These are phyloP conservation scores for Podospora pseudopauciseta DNA, from an alignment of 495 filamentous ascomycete genomes.

Conservation along the genomic window DNA sequence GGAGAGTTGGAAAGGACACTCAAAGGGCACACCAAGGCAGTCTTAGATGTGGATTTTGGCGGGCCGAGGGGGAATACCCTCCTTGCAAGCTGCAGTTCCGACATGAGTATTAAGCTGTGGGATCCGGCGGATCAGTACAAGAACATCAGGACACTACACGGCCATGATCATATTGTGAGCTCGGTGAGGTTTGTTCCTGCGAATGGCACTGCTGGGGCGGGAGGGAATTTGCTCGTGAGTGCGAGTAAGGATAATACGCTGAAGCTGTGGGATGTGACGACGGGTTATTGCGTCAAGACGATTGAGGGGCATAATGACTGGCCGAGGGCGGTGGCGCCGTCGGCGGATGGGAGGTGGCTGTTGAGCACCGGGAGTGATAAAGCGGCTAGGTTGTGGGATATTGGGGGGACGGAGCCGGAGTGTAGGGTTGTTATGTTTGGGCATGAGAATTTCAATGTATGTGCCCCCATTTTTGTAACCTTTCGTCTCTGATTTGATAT, in stretches of 20 bases:
- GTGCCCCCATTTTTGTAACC: background rate
- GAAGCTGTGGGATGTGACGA: conserved; percentile 83
- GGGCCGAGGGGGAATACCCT: conserved; percentile 72
- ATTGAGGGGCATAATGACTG: conserved; percentile 73
- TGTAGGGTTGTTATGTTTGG: conserved; percentile 73
- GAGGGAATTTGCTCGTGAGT: conserved; percentile 72
- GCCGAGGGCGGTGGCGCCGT: conserved; percentile 76
- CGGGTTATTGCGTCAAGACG: conserved; percentile 82
- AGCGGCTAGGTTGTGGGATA: conserved; percentile 77
- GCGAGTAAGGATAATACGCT: conserved; percentile 75
- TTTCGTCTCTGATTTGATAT: background rate
- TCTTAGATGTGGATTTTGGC: conserved; percentile 84
- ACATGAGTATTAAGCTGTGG: conserved; percentile 91
- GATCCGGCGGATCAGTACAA: conserved; percentile 92
- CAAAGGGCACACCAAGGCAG: conserved; percentile 85
- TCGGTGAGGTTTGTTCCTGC: conserved; percentile 76
- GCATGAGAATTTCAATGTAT: conserved; percentile 62
- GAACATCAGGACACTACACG: conserved; percentile 83
- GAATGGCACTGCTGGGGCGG: conserved; percentile 20
- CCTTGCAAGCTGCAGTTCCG: conserved; percentile 77
- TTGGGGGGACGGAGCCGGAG: conserved; percentile 58
- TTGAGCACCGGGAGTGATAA: conserved; percentile 75
- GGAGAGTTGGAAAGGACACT: conserved; percentile 85
- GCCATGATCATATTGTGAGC: conserved; percentile 84
- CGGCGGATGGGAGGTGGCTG: conserved; percentile 74